Conservation (phyloP, 176 grass and related monocot genomes). For the Rhynchospora breviuscula region DNA sequence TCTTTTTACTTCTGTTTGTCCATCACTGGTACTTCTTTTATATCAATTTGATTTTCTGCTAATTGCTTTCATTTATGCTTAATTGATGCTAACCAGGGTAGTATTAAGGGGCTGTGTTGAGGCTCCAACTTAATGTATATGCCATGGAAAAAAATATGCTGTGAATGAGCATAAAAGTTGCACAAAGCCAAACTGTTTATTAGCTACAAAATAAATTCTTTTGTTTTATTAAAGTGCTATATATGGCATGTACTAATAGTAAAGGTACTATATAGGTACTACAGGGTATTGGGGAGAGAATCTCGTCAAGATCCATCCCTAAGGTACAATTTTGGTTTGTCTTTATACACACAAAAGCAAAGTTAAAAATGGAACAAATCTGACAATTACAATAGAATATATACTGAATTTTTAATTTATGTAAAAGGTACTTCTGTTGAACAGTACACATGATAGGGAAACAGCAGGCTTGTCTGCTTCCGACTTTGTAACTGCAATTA, state of each 20-base stretch:
- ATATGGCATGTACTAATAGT: conserved; percentile 20
- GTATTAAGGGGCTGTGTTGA: neutral
- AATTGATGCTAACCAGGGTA: neutral
- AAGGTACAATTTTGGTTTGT: conserved; percentile 50
- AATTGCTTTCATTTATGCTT: neutral
- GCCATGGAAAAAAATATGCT: neutral
- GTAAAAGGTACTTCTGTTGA: conserved; percentile 77
- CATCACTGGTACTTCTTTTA: conserved; percentile 63
- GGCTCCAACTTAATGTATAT: neutral
- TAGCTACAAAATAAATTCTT: neutral
- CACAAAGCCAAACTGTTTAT: conserved; percentile 7
- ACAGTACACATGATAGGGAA: conserved; percentile 96
- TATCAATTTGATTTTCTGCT: neutral
- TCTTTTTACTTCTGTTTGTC: conserved; percentile 89
- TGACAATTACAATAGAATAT: conserved; percentile 15
- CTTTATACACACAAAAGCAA: conserved; percentile 3
- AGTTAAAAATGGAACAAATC: conserved; percentile 6
- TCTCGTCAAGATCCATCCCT: conserved; percentile 73
- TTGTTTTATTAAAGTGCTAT: neutral
- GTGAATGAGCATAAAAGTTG: neutral
- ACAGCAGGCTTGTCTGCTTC: conserved; percentile 64
- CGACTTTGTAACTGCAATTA: conserved; percentile 84
- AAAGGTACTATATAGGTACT: conserved; percentile 54
- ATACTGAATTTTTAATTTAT: neutral
- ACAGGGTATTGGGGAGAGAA: conserved; percentile 68